phyloP scores from a whole-genome alignment of 306 rosid species.

The Malus asiatica region DNA sequence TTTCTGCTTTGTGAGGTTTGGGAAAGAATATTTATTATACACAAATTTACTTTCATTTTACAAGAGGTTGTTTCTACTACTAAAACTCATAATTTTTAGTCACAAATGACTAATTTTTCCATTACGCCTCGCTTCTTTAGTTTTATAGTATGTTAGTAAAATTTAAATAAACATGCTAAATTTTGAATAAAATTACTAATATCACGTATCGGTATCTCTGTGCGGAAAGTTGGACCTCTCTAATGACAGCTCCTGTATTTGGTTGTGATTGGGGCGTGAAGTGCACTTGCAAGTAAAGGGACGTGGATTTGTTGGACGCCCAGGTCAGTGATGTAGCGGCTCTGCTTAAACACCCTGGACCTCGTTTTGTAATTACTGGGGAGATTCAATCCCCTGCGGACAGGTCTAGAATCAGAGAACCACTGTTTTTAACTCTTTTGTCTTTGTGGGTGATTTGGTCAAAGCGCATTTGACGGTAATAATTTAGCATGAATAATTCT shows the following conservation, averaged over 20 bases:
- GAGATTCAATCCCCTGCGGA: background rate
- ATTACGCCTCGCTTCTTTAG: too few relatives aligned
- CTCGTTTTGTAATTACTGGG: background rate
- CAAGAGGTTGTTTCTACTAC: too few relatives aligned
- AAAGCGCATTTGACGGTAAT: background rate
- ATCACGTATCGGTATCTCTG: too few relatives aligned
- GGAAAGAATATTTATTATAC: accelerated
- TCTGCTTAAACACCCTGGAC: conserved; percentile 4
- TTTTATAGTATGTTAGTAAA: too few relatives aligned
- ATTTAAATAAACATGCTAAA: background rate
- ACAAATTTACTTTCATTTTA: too few relatives aligned
- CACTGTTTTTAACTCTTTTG: background rate
- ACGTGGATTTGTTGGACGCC: conserved; percentile 14
- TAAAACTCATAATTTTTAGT: too few relatives aligned
- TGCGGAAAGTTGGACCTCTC: too few relatives aligned
- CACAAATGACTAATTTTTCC: too few relatives aligned
- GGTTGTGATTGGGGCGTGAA: conserved; percentile 43
- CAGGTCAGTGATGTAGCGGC: conserved; percentile 27
- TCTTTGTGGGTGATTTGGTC: background rate
- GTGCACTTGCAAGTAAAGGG: conserved; percentile 24
- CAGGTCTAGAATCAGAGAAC: background rate
- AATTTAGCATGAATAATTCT: background rate
- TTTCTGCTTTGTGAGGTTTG: too few relatives aligned
- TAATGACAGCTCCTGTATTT: conserved; percentile 15
- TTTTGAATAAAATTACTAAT: too few relatives aligned